A percentile compares a stretch with the other conserved stretches of the same genome.
phyloP scores from a whole-genome alignment of 2,329 filamentous ascomycete species.

The Paecilomyces formosus region DNA sequence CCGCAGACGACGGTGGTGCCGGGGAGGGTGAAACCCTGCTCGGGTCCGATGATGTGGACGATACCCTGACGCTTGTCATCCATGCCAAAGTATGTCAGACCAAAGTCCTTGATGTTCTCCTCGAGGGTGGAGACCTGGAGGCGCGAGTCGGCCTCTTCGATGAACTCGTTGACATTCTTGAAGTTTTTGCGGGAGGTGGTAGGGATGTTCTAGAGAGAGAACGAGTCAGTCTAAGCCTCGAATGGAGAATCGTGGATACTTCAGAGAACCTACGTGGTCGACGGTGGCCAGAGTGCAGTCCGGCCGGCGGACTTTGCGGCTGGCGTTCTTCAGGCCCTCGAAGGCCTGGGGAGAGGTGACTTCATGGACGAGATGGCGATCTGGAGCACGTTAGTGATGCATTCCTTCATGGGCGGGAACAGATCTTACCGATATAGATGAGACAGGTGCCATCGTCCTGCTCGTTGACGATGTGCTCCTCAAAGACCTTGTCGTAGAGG shows the following conservation, averaged over 20 bases:
- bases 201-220: slow-evolving; percentile 67
- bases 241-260: background rate
- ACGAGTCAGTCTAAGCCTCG: slow-evolving; percentile 1
- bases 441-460: slow-evolving; percentile 87
- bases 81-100: slow-evolving; percentile 93
- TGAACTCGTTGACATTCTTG: slow-evolving; percentile 89
- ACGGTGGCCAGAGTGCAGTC: slow-evolving; percentile 96
- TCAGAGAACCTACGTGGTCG: slow-evolving; percentile 67
- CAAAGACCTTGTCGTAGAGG: slow-evolving; percentile 96
- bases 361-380: slow-evolving; percentile 94
- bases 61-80: slow-evolving; percentile 96
- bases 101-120: slow-evolving; percentile 94
- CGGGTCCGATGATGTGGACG: slow-evolving; percentile 95
- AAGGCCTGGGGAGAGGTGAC: slow-evolving; percentile 99
- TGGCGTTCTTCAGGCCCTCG: slow-evolving; percentile 85
- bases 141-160: slow-evolving; percentile 88
- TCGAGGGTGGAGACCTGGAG: slow-evolving; percentile 93
- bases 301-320: slow-evolving; percentile 78
- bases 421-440: slow-evolving; percentile 75
- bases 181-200: slow-evolving; percentile 85
- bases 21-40: slow-evolving; percentile 96
- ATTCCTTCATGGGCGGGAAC: background rate
- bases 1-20: slow-evolving; percentile 96
- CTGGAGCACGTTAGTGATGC: slow-evolving; percentile 39
- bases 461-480: slow-evolving; percentile 90